These are phyloP conservation scores for Saturnispora silvae DNA, from an alignment of 805 yeast species.

Conservation along the genomic window DNA sequence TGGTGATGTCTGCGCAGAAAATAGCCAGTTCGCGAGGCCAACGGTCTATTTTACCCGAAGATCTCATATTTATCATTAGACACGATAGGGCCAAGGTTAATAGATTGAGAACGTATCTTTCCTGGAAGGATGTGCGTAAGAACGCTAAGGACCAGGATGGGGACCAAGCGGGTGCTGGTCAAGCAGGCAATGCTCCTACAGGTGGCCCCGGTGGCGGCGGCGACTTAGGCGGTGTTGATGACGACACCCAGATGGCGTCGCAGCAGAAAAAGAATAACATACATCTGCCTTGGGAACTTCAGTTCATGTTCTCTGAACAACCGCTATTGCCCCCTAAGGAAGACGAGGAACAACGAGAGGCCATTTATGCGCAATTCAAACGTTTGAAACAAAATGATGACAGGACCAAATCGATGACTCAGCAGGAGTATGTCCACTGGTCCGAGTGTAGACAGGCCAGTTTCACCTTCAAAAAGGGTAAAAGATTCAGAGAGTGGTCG, in stretches of 20 bases:
- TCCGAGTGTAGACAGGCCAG: constrained; percentile 97
- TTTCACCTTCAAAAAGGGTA: constrained; percentile 89
- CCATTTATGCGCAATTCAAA: constrained; percentile 78
- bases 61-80: constrained; percentile 81
- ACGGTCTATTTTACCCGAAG: constrained; percentile 81
- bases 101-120: constrained; percentile 76
- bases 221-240: constrained; percentile 26
- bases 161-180: constrained; percentile 33
- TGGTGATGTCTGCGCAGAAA: constrained; percentile 60
- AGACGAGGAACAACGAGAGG: constrained; percentile 87
- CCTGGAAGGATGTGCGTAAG: constrained; percentile 96
- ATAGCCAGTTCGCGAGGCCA: constrained; percentile 76
- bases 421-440: constrained; percentile 97
- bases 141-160: constrained; percentile 50
- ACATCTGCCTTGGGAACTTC: constrained; percentile 89
- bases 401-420: constrained; percentile 86
- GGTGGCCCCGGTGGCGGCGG: constrained; percentile 26
- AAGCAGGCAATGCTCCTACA: constrained; percentile 27
- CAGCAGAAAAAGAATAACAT: constrained; percentile 68
- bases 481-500: constrained; percentile 94
- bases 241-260: constrained; percentile 25
- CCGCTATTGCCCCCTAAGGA: constrained; percentile 57
- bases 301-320: constrained; percentile 87
- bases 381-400: constrained; percentile 89
- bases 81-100: constrained; percentile 93